Base-by-base conservation (phyloP, 2,329 filamentous ascomycete genomes). In the Cadophora gregata region DNA sequence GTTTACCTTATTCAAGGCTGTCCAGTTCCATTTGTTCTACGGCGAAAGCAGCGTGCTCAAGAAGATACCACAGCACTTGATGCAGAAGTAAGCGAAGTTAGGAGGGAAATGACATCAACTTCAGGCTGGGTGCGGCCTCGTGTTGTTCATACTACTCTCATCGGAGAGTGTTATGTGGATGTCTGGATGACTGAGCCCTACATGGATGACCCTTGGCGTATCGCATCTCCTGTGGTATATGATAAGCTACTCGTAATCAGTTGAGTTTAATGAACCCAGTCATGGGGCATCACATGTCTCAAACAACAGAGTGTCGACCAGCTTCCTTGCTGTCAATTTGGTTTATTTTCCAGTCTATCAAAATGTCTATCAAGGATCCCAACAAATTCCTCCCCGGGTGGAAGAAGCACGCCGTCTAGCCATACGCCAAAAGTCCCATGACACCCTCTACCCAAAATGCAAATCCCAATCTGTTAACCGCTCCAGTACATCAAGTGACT, bases 361-460 rank as follows among this genome's bases (percentile, higher is more conserved):
- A 29, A 27, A n/a, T 31, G n/a, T 53, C 25, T 31, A 27, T 31
- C 14, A 53, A 31, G 16, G 2, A n/a, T 1, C 31, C 27, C 4
- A 25, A 27, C 14, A n/a, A 9, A 9, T 31, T 14, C 27, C 6
- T 27, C 16, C n/a, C n/a, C n/a, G 31, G n/a, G 24, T 31, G 25
- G 16, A 53, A 8, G 27, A 31, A n/a, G 8, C 14, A 29, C 50
- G 50, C 50, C 50, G 27, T 53, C 27, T 53, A 53, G 10, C 50
- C 50, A 53, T 51, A 53, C 50, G 27, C 50, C 50, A 31, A 31
- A n/a, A n/a, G n/a, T 53, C 25, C 50, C 50, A n/a, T 53, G 25
- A 51, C 2, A n/a, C 25, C 25, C 50, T 53, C 50, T 31, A 53
- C 27, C 50, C 50, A 53, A 53, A 53, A 53, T 31, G 14, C 25